Evolutionary conservation across 257 asterid genomes (phyloP).

Genomic region (Scutellaria baicalensis): DNA sequence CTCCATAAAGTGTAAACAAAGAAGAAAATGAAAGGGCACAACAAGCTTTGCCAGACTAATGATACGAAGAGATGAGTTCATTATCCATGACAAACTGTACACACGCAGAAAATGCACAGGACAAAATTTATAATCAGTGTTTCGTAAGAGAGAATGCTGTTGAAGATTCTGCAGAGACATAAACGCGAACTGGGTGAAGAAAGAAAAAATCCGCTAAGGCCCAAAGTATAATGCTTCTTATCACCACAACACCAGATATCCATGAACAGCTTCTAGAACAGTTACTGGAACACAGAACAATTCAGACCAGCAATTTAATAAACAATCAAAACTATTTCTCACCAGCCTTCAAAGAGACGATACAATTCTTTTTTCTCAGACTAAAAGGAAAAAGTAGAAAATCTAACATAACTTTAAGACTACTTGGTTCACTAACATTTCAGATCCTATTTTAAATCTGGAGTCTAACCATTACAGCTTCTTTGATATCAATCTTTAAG

Average conservation of each 20-base stretch:
- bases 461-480: no score
- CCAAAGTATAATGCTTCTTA: background rate
- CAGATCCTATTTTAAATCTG: background rate
- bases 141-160: background rate
- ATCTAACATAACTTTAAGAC: background rate
- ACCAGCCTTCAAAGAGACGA: background rate
- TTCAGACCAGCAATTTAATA: background rate
- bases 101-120: background rate
- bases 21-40: background rate
- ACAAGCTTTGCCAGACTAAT: background rate
- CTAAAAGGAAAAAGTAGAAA: background rate
- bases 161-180: background rate
- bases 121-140: background rate
- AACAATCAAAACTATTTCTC: background rate
- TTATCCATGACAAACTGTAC: background rate
- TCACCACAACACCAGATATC: background rate
- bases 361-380: background rate
- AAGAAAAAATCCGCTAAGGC: no score
- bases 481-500: background rate
- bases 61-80: background rate
- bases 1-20: background rate
- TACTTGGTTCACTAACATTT: background rate
- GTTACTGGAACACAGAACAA: background rate
- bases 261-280: background rate
- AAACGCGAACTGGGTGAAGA: background rate